Conservation (phyloP, 106 monocot species). For the Hemerocallis citrina region DNA sequence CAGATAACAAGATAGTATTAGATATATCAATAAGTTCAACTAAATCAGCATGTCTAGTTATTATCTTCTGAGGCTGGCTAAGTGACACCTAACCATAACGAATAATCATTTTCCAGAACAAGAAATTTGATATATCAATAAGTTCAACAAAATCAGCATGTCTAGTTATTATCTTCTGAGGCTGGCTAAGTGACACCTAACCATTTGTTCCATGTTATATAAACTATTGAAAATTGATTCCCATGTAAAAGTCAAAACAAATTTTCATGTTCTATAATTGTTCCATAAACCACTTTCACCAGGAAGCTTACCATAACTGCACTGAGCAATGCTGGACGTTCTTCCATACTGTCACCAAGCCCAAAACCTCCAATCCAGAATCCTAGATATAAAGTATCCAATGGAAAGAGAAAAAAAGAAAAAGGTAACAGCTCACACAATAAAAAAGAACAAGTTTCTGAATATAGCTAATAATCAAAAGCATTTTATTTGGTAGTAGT, state of each 20-base stretch:
- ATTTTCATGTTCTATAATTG: neutral
- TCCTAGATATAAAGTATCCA: conserved; percentile 34
- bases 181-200: neutral
- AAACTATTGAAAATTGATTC: neutral
- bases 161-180: too few species aligned
- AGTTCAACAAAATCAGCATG: too few species aligned
- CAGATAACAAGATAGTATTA: too few species aligned
- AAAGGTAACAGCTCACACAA: conserved; percentile 1
- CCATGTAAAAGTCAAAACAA: neutral
- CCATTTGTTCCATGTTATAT: neutral
- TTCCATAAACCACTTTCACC: neutral
- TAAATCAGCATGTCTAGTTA: too few species aligned
- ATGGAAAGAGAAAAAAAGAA: neutral
- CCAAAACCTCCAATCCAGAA: conserved; percentile 98
- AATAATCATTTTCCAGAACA: too few species aligned
- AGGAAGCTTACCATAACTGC: conserved; percentile 72
- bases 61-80: neutral
- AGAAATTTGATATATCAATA: too few species aligned
- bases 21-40: too few species aligned
- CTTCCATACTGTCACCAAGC: conserved; percentile 84
- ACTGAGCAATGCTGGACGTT: conserved; percentile 61
- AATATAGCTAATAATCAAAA: neutral
- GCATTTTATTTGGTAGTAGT: neutral
- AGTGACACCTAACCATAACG: neutral
- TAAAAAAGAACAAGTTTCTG: neutral